phyloP scores from a whole-genome alignment of 345 rosid species.

The Combretum micranthum region DNA sequence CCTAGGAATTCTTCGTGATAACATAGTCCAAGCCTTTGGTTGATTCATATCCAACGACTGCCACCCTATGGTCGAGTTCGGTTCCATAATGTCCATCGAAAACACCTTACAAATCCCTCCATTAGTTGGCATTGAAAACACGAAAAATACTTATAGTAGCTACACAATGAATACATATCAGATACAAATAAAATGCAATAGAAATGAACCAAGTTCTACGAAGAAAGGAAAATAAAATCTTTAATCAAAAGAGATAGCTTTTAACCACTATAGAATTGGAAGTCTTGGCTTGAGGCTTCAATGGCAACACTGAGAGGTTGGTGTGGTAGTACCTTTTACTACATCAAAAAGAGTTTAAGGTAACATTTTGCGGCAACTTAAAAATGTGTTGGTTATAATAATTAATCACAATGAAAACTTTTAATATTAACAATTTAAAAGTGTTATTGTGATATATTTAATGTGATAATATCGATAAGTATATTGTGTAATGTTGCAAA shows the following conservation, averaged over 20 bases:
- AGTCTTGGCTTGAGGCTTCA: slow-evolving; percentile 55
- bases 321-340: slow-evolving; percentile 45
- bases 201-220: neutral
- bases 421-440: no score
- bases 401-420: no score
- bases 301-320: slow-evolving; percentile 57
- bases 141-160: neutral
- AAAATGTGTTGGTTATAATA: no score
- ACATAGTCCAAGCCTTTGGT: slow-evolving; percentile 52
- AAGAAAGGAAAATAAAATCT: neutral
- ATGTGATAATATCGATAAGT: no score
- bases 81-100: no score
- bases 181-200: neutral
- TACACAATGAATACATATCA: neutral
- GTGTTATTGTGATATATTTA: no score
- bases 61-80: slow-evolving; percentile 65
- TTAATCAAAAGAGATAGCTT: neutral
- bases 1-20: slow-evolving; percentile 87
- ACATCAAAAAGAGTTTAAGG: no score
- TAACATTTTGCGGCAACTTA: no score
- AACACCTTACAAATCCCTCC: slow-evolving; percentile 19
- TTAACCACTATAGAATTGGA: slow-evolving; percentile 56
- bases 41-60: slow-evolving; percentile 84
- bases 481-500: no score
- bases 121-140: neutral